These are phyloP conservation scores for Cercospora sp. DNA, from an alignment of 2,329 filamentous ascomycete genomes.

Conservation along the genomic window DNA sequence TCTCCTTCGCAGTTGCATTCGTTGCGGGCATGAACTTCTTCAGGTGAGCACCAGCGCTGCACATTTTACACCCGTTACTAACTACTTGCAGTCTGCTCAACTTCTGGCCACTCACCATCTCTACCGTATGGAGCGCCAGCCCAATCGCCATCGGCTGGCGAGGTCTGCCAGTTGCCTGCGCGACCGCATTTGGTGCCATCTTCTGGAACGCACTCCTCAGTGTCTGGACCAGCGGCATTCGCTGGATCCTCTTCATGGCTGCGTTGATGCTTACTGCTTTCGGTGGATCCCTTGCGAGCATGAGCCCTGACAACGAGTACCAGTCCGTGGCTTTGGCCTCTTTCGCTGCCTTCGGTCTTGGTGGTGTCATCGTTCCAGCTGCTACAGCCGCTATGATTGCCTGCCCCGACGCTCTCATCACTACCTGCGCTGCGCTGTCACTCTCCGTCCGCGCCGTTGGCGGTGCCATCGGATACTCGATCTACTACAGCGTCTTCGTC, in stretches of 20 bases:
- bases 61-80: neutral
- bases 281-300: slow-evolving; percentile 56
- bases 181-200: slow-evolving; percentile 51
- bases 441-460: slow-evolving; percentile 36
- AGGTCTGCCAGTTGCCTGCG: slow-evolving; percentile 63
- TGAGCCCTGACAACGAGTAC: slow-evolving; percentile 52
- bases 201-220: slow-evolving; percentile 60
- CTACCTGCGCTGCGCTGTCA: slow-evolving; percentile 35
- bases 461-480: slow-evolving; percentile 34
- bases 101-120: slow-evolving; percentile 64
- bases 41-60: slow-evolving; percentile 11
- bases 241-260: slow-evolving; percentile 56
- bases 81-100: slow-evolving; percentile 42
- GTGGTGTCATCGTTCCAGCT: slow-evolving; percentile 37
- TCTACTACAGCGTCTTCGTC: slow-evolving; percentile 38
- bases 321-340: slow-evolving; percentile 30
- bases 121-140: slow-evolving; percentile 64
- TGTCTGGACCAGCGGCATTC: slow-evolving; percentile 59
- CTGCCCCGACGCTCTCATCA: slow-evolving; percentile 36
- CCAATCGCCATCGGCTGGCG: slow-evolving; percentile 61
- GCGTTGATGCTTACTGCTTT: slow-evolving; percentile 29
- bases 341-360: slow-evolving; percentile 43
- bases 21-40: slow-evolving; percentile 43
- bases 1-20: slow-evolving; percentile 42
- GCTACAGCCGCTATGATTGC: slow-evolving; percentile 38